Percentiles rank a stretch among this genome's conserved stretches.
Conservation (phyloP, 805 yeast species). For the Candida glaebosa region DNA sequence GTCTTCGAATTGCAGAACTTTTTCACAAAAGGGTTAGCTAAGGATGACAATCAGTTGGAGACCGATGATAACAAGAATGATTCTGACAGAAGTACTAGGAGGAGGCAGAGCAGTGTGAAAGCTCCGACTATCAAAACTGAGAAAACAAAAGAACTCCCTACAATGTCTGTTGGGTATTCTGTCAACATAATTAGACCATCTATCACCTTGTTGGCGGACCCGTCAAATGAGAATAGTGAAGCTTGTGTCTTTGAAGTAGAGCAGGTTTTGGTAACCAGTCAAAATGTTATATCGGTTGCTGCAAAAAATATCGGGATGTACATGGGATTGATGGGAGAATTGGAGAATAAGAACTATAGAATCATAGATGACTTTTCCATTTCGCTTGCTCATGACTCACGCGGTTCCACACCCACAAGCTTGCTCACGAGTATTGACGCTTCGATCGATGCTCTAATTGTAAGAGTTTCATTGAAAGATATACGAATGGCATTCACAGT, state of each 20-base stretch:
- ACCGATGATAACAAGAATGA: conserved; percentile 12
- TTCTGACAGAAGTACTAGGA: conserved; percentile 1
- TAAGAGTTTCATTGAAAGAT: conserved; percentile 84
- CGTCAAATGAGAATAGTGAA: conserved; percentile 64
- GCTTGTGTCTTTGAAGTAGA: conserved; percentile 89
- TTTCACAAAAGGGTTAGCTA: conserved; percentile 46
- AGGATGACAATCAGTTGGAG: conserved; percentile 13
- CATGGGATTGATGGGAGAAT: conserved; percentile 67
- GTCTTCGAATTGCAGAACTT: conserved; percentile 71
- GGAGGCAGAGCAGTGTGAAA: neutral
- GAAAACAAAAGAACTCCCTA: conserved; percentile 5
- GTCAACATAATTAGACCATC: conserved; percentile 76
- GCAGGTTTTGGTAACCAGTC: conserved; percentile 68
- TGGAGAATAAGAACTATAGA: conserved; percentile 60
- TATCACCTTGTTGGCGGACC: conserved; percentile 75
- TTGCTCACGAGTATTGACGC: conserved; percentile 62
- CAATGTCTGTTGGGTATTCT: conserved; percentile 43
- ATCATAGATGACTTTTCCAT: conserved; percentile 87
- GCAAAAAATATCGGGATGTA: conserved; percentile 85
- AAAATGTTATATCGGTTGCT: conserved; percentile 61
- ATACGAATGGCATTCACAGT: conserved; percentile 75
- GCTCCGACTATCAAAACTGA: conserved; percentile 1
- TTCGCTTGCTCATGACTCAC: conserved; percentile 66
- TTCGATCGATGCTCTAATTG: conserved; percentile 72
- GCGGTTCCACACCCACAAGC: conserved; percentile 58